Base-by-base conservation (phyloP, 2,329 filamentous ascomycete genomes). In the Geosmithia flava region DNA sequence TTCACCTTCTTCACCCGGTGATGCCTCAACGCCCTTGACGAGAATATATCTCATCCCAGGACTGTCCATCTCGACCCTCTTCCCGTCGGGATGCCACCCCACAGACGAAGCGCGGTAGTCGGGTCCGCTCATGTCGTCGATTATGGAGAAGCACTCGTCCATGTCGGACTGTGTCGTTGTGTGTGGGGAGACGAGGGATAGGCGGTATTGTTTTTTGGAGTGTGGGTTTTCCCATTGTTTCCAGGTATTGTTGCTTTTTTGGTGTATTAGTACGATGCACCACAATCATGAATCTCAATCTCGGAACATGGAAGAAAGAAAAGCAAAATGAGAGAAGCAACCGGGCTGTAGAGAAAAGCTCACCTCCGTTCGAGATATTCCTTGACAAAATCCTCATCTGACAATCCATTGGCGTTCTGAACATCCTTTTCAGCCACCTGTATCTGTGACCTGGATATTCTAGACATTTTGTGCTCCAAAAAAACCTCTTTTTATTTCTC, bases 31-130 rank as follows among this genome's bases (percentile, higher is more conserved):
- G 10, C 63, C 60, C 52, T 69, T 70, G 45, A 85, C 73, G 3
- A 88, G 63, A 7, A 89, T 67, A 59, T 87, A 90, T 42, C 81
- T 74, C 61, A 90, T 74, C 49, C 81, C 80, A 0, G 69, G 62
- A 5, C 83, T 76, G 50, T 66, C 66, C 85, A 90, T 88, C 68
- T 90, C 85, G 13, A 64, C 64, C 47, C 68, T 66, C 67, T 89
- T 90, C 42, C 68, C 66, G 2, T 54, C 60, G 0, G 75, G 72
- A 44, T 80, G 73, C 85, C 85, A 90, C 44, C 81, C 81, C 0
- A 64, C 58, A 7, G 69, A 69, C 2, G 83, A 86, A 16, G 63
- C 61, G 48, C 76, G 75, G 60, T 90, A 90, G 61, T 83, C 78
- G 6, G 65, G 57, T 15, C 70, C 68, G 55, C 82, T 87, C 0